Base-by-base conservation (phyloP, 805 yeast genomes). In the Metschnikowia continentalis region DNA sequence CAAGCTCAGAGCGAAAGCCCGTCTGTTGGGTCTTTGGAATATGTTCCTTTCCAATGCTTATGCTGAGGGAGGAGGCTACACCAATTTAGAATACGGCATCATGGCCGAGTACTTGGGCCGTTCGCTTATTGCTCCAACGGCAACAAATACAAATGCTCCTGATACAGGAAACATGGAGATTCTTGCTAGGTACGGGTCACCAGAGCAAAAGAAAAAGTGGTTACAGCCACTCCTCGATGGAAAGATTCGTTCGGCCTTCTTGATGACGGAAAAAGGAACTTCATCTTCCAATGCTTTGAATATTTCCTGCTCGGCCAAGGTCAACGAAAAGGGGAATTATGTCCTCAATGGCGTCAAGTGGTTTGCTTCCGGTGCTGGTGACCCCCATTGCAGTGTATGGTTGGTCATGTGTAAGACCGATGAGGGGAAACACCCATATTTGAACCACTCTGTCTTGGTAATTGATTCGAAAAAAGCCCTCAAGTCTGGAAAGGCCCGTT, bases 281-380 rank as follows among this genome's bases (percentile, higher is more conserved):
- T 77, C 84, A 4, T 79, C 84, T 0, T 81, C 86, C 13, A 82
- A 83, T 62, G 85, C 86, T 1, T 71, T 82, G 55, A 82, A 82
- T 63, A 80, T 82, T 51, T 70, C 79, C 1, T 65, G 77, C 38
- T 60, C 71, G 30, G 83, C 83, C 32, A 54, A 35, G 15, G 53
- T 57, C 53, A 71, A 67, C 51, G 59, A 60, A 5, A 64, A 61
- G 14, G 83, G 80, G 3, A 72, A 76, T 52, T 79, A 72, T 47
- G 77, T 81, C 2, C 56, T 83, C 44, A 79, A 79, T 54, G 88
- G 88, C 5, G 74, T 80, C 48, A 83, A 83, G 62, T 83, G 88
- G 88, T 82, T 83, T 75, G 83, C 86, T 2, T 80, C 86, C 0
- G 87, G 87, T 30, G 86, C 86, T 36, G 86, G 86, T 23, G 87